These are phyloP conservation scores for Scedosporium dehoogii DNA, from an alignment of 2,329 filamentous ascomycete species.

Conservation along the genomic window DNA sequence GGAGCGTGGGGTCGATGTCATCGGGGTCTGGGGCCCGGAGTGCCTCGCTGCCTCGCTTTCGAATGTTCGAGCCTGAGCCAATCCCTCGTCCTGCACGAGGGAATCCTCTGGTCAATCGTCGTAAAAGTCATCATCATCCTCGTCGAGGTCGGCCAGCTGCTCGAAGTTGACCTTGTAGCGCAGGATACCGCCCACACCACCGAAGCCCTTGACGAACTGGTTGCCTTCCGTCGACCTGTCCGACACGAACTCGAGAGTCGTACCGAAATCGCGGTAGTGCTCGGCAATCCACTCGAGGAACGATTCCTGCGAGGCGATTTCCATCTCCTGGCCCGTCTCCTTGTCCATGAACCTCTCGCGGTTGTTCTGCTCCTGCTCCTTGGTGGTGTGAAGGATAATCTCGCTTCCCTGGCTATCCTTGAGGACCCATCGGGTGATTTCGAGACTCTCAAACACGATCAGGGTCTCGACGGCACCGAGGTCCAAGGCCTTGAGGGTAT, in stretches of 20 bases:
- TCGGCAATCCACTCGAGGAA: conserved; percentile 99
- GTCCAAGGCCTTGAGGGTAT: conserved; percentile 93
- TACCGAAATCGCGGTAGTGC: conserved; percentile 96
- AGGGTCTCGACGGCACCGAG: conserved; percentile 88
- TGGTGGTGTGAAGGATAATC: conserved; percentile 76
- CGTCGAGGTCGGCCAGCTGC: conserved; percentile 83
- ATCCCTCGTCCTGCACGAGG: conserved; percentile 83
- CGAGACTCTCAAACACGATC: conserved; percentile 96
- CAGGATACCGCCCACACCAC: conserved; percentile 93
- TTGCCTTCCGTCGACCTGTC: conserved; percentile 97
- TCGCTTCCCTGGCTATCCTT: conserved; percentile 69
- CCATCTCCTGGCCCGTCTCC: conserved; percentile 95
- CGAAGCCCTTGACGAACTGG: conserved; percentile 99
- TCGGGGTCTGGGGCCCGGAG: conserved; percentile 25
- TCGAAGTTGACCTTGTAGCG: conserved; percentile 99
- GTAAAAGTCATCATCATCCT: conserved; percentile 94
- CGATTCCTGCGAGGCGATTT: conserved; percentile 73
- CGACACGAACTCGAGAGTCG: conserved; percentile 91
- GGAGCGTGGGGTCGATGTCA: conserved; percentile 27
- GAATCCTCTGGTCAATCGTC: conserved; percentile 81
- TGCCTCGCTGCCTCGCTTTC: conserved; percentile 21
- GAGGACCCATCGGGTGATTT: conserved; percentile 83
- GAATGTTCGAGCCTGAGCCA: conserved; percentile 51
- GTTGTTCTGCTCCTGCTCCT: conserved; percentile 55
- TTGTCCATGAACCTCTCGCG: conserved; percentile 89